These are phyloP conservation scores for Nakazawaea ernobii DNA, from an alignment of 805 yeast species.

Conservation along the genomic window DNA sequence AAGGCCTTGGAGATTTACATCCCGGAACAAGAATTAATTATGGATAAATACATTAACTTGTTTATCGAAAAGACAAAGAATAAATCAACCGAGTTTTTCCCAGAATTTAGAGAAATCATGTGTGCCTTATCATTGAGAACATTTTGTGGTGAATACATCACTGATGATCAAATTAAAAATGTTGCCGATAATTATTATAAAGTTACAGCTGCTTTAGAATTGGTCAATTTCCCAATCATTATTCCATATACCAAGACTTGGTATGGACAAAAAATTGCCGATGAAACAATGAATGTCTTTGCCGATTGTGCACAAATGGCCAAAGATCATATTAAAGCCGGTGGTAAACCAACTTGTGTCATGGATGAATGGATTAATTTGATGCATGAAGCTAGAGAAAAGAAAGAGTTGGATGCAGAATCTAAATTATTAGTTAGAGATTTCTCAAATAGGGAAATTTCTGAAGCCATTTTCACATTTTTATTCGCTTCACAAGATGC, in stretches of 20 bases:
- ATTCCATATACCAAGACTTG: constrained; percentile 95
- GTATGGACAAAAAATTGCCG: constrained; percentile 94
- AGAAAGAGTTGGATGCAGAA: constrained; percentile 42
- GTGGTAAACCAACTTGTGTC: constrained; percentile 79
- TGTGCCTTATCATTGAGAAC: constrained; percentile 92
- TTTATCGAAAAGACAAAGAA: constrained; percentile 52
- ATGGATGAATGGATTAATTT: constrained; percentile 92
- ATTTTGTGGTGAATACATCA: constrained; percentile 92
- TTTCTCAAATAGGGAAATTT: constrained; percentile 84
- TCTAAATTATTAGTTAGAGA: constrained; percentile 66
- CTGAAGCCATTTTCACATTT: constrained; percentile 95
- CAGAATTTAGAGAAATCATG: constrained; percentile 90
- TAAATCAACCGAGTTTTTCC: constrained; percentile 76
- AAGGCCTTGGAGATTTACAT: constrained; percentile 78
- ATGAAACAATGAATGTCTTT: constrained; percentile 88
- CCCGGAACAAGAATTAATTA: constrained; percentile 77
- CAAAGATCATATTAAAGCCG: constrained; percentile 68
- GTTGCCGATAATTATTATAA: constrained; percentile 90
- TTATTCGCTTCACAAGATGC: constrained; percentile 98
- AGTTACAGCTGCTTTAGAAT: constrained; percentile 93
- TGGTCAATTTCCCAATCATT: constrained; percentile 96
- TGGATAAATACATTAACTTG: constrained; percentile 72
- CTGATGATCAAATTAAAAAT: constrained; percentile 81
- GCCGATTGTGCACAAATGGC: constrained; percentile 86
- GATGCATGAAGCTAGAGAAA: constrained; percentile 68